Conservation (phyloP, 352 stramenopile species). For the Pythium phragmitis region DNA sequence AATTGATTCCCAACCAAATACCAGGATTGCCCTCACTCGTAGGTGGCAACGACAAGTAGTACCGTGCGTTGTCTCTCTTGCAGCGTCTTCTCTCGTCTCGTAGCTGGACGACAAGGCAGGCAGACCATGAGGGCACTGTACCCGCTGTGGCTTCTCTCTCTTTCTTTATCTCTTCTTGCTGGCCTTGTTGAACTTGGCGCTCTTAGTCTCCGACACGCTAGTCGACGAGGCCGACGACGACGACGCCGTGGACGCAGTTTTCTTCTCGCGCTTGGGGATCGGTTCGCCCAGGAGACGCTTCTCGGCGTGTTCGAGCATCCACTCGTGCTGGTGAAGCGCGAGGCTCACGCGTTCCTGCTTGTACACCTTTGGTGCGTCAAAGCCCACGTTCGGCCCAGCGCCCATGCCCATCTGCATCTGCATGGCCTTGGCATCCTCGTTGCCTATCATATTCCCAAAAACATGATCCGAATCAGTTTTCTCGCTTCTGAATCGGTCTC, state of each 20-base stretch:
- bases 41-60: not conserved
- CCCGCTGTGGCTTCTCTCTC: not conserved
- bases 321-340: constrained; percentile 81
- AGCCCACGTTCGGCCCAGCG: constrained; percentile 78
- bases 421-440: constrained; percentile 89
- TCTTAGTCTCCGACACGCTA: constrained; percentile 40
- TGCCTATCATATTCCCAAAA: constrained; percentile 18
- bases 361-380: constrained; percentile 89
- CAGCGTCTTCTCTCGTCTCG: not conserved
- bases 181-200: constrained; percentile 77
- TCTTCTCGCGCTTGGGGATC: constrained; percentile 51
- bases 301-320: constrained; percentile 75
- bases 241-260: constrained; percentile 3
- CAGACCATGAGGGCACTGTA: not conserved
- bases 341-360: constrained; percentile 88
- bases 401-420: constrained; percentile 93
- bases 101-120: not conserved
- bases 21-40: not conserved
- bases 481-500: too few species aligned
- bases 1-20: not conserved
- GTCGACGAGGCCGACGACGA: constrained; percentile 29
- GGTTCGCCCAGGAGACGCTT: constrained; percentile 80
- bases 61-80: not conserved
- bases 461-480: not conserved
- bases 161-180: constrained; percentile 53